A percentile compares a stretch with the other conserved stretches of the same genome.
Evolutionary conservation across 352 stramenopile species (phyloP).

Genomic region (Globisporangium ultimum): DNA sequence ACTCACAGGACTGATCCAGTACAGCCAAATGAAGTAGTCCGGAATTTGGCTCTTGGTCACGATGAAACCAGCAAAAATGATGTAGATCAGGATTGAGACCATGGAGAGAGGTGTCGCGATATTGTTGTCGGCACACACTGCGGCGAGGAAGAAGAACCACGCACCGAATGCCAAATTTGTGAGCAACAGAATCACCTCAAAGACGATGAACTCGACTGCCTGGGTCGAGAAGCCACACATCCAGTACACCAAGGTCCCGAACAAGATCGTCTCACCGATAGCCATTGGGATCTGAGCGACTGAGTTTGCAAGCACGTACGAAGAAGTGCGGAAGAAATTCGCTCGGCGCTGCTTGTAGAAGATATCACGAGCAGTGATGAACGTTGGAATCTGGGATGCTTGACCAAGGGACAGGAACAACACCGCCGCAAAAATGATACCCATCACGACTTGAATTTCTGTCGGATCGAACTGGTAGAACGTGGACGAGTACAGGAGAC

Average conservation of each 20-base stretch:
- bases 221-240: constrained; percentile 53
- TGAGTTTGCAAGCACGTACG: constrained; percentile 53
- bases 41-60: constrained; percentile 42
- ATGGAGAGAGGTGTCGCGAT: constrained; percentile 35
- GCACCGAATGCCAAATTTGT: constrained; percentile 39
- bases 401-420: constrained; percentile 76
- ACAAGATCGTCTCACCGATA: constrained; percentile 63
- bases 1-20: no score
- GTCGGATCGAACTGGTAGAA: constrained; percentile 44
- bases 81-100: constrained; percentile 31
- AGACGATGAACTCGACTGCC: constrained; percentile 34
- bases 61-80: constrained; percentile 56
- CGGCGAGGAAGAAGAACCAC: constrained; percentile 50
- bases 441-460: constrained; percentile 44
- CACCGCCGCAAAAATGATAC: no score
- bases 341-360: constrained; percentile 82
- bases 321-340: constrained; percentile 75
- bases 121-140: constrained; percentile 24
- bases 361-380: constrained; percentile 55
- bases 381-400: constrained; percentile 64
- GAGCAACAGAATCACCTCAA: constrained; percentile 41
- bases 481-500: constrained; percentile 30
- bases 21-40: constrained; percentile 28
- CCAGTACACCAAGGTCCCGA: constrained; percentile 81
- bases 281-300: constrained; percentile 61